Evolutionary conservation across 2,329 filamentous ascomycete species (phyloP).

Genomic region (Thielaviopsis ethacetica): DNA sequence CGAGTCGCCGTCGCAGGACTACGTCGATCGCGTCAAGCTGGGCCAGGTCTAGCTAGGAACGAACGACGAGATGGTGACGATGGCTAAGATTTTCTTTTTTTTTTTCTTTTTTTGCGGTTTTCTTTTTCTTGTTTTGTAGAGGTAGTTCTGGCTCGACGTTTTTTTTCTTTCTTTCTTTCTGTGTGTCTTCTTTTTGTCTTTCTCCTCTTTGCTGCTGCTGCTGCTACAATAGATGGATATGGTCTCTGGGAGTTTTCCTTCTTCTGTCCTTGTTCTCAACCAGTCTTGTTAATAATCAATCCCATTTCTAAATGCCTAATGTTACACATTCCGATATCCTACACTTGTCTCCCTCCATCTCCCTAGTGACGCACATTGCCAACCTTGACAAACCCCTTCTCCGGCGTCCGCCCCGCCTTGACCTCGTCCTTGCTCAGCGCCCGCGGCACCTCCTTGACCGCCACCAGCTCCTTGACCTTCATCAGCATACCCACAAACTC

Average conservation of each 20-base stretch:
- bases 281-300: not conserved
- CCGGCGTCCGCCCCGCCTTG: slow-evolving; percentile 54
- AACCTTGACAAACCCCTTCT: slow-evolving; percentile 69
- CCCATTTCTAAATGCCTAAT: not conserved
- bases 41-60: slow-evolving; percentile 9
- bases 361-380: slow-evolving; percentile 22
- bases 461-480: slow-evolving; percentile 82
- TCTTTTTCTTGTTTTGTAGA: not conserved
- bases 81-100: not conserved
- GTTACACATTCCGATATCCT: slow-evolving; percentile 16
- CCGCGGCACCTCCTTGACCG: slow-evolving; percentile 59
- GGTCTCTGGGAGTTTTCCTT: not conserved
- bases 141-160: not conserved
- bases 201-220: not conserved
- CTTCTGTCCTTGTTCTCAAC: not conserved
- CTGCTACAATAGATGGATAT: not conserved
- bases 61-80: too few species aligned
- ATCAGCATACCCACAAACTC: slow-evolving; percentile 82
- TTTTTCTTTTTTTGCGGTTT: not conserved
- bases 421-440: slow-evolving; percentile 51
- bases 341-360: slow-evolving; percentile 13
- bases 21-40: slow-evolving; percentile 47
- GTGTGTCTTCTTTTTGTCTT: not conserved
- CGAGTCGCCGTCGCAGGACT: slow-evolving; percentile 54
- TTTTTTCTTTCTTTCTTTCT: not conserved